Evolutionary conservation across 176 grass and related monocot genomes (phyloP).

Genomic region (Pharus latifolius): DNA sequence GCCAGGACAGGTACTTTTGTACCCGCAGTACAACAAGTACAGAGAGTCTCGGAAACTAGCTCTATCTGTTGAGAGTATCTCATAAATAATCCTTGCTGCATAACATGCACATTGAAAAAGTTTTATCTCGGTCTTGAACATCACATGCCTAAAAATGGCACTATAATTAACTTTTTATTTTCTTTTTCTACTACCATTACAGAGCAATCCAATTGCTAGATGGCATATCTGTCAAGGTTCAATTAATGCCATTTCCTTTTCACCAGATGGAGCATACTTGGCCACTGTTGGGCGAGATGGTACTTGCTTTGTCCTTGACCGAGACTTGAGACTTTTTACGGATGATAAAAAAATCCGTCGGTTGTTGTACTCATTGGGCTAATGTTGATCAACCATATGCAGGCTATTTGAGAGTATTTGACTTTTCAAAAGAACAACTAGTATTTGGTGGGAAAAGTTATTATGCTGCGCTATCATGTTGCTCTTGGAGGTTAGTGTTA

Average conservation of each 20-base stretch:
- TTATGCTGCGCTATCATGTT: slow-evolving; percentile 84
- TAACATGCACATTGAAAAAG: slow-evolving; percentile 1
- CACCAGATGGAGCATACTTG: slow-evolving; percentile 75
- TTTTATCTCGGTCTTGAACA: not conserved
- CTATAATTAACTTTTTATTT: slow-evolving; percentile 8
- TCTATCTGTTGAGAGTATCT: not conserved
- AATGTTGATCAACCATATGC: slow-evolving; percentile 18
- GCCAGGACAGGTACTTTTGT: not conserved
- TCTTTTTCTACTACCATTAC: slow-evolving; percentile 19
- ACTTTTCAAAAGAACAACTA: slow-evolving; percentile 83
- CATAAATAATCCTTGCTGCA: not conserved
- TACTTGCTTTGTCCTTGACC: slow-evolving; percentile 29
- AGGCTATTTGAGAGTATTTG: slow-evolving; percentile 97
- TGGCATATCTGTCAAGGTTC: slow-evolving; percentile 97
- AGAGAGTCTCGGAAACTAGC: not conserved
- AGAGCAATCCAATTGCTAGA: slow-evolving; percentile 85
- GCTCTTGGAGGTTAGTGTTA: slow-evolving; percentile 68
- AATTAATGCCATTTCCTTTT: slow-evolving; percentile 84
- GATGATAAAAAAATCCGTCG: not conserved
- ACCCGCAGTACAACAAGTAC: not conserved
- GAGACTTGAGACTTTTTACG: not conserved
- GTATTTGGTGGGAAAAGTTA: slow-evolving; percentile 98
- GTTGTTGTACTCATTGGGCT: not conserved
- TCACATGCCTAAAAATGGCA: not conserved
- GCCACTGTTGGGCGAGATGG: slow-evolving; percentile 90